Base-by-base conservation (phyloP, 139 green algal species). In the Chlorella sp. region DNA sequence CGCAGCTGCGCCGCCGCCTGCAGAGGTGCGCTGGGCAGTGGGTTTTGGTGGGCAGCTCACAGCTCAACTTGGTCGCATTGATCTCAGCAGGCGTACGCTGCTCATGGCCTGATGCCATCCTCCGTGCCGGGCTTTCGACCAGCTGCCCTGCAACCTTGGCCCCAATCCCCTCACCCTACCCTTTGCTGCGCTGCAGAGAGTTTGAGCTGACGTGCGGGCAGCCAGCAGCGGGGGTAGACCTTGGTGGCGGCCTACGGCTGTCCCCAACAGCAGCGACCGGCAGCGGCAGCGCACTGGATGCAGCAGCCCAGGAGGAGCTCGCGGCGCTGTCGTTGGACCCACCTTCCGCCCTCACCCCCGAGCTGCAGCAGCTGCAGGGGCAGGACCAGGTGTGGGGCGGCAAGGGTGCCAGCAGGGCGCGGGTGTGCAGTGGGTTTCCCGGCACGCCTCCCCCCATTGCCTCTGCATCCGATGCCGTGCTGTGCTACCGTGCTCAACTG, bases 331-430 rank as follows among this genome's bases (percentile, higher is more conserved):
- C 15, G 25, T 28, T 81, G 60, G 73, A 84, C 83, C 51, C 83
- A 0, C 84, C 84, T 2, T 87, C 79, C n/a, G 38, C 60, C 5
- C 28, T 39, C 51, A 86, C 82, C 56, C 78, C 76, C 11, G 79
- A 86, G 36, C 69, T 89, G 74, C 28, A 68, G 25, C 72, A 70
- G 55, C 55, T 89, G 75, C 75, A 39, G 57, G 75, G 82, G 6
- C 47, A 80, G 30, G 82, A 90, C 67, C 75, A 89, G 84, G 76
- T 89, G 55, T 0, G n/a, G 16, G 67, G 68, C n/a, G n/a, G n/a
- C n/a, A n/a, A n/a, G n/a, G n/a, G n/a, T n/a, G n/a, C n/a, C n/a
- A n/a, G n/a, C n/a, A n/a, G n/a, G n/a, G n/a, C n/a, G n/a, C n/a
- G n/a, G n/a, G n/a, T n/a, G n/a, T n/a, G n/a, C n/a, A n/a, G n/a